Evolutionary conservation across 2,329 filamentous ascomycete species (phyloP), one percentile per base, ranked within the genome.

Genomic region (Colletotrichum sp.): DNA sequence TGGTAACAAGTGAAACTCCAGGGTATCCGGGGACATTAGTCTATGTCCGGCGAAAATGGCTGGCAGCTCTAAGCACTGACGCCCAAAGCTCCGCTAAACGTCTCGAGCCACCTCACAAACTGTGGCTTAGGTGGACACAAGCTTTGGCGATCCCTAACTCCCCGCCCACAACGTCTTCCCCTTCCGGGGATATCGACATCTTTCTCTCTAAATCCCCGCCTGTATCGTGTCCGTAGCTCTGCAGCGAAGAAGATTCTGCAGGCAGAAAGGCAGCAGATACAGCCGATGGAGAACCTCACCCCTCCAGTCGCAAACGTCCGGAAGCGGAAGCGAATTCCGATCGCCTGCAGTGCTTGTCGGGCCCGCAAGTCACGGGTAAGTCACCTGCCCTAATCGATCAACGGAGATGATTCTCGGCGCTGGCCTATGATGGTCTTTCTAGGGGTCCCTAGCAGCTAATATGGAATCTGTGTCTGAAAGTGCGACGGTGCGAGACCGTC

Each of bases 271-370:
- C 26, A 28, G 38, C 18, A 73, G n/a, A 63, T 24, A 21, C 18
- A 24, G 34, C 34, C n/a, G 32, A 75, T 75, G 73, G 73, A 75
- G 63, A 72, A 59, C 63, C 34, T 21, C 13, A 64, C 56, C 30
- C 56, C 63, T n/a, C 43, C 73, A 75, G 16, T 58, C 36, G 28
- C 73, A 26, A 28, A 59, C 16, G 65, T 55, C 36, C 68, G 75
- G 64, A 76, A 76, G 72, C 72, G 75, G 68, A 76, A 76, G 72
- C 69, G 79, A 5, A 79, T 78, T 38, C 73, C 78, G 24, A 73
- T 80, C 28, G 79, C 79, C n/a, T 80, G 79, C 73, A 77, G 69
- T 55, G 66, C 73, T 12, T 80, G 79, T 65, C 77, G 79, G 9
- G 64, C 72, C 13, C 78, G 79, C 48, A 80, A 80, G 63, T 80